Base-by-base conservation (phyloP, 2,329 filamentous ascomycete genomes). In the Cercospora canescens region DNA sequence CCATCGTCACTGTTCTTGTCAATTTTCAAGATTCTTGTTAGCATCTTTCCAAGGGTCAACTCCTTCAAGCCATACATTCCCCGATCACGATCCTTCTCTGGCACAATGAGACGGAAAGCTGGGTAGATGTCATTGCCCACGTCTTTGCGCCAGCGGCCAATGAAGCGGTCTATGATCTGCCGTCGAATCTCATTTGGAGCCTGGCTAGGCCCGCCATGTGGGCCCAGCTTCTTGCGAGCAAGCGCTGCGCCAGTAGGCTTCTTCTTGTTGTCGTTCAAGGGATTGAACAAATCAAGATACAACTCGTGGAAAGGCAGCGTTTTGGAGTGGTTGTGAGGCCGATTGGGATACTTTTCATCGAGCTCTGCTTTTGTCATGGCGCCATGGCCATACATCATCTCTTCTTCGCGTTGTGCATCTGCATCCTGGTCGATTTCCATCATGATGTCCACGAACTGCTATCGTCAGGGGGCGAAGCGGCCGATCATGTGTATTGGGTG, bases 31-130 rank as follows among this genome's bases (percentile, higher is more conserved):
- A 97, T 86, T 76, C 93, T 94, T 65, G 97, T 91, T n/a, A 98
- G 83, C 21, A 98, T 81, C 76, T 93, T 97, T 9, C 90, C 94
- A 66, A 99, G 93, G 5, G 89, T 87, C 76, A 91, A 94, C 81
- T 99, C 95, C 76, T 98, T 98, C 45, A 99, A 83, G 0, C 94
- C 93, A 74, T 98, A 99, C 83, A 97, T 93, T 18, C 91, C 91
- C 56, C 95, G 88, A 74, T 98, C 93, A 41, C 93, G 88, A 75
- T 99, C 95, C 76, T 96, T 96, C 74, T 96, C 93, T 0, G 94
- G 94, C 3, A 97, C 84, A 64, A 98, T 97, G 55, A 99, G 86
- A 21, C 95, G 89, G 78, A 99, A 86, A 1, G 93, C 94, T 0
- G 95, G 95, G 76, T 95, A 98, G 73, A 99, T 92, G 78, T 99